Evolutionary conservation across 139 green algal genomes (phyloP).

Genomic region (Zygnema circumcarinatum): DNA sequence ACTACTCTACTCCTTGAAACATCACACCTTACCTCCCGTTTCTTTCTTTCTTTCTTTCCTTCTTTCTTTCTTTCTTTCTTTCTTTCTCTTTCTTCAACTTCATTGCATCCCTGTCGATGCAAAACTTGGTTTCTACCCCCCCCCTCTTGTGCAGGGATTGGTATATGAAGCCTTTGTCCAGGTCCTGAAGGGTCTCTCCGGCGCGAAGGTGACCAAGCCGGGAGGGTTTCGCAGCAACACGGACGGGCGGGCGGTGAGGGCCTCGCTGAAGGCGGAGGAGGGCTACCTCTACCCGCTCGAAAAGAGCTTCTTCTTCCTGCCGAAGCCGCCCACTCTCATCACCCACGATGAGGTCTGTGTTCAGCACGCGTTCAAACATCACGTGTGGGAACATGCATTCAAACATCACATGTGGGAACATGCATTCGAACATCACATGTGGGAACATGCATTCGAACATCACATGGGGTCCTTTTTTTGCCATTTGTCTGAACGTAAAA

Average conservation of each 20-base stretch:
- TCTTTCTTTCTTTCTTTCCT: neutral
- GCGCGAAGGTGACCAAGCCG: slow-evolving; percentile 83
- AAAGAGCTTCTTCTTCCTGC: slow-evolving; percentile 95
- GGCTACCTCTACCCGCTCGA: slow-evolving; percentile 95
- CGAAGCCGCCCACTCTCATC: slow-evolving; percentile 94
- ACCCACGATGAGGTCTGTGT: slow-evolving; percentile 82
- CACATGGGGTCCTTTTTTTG: too few species aligned
- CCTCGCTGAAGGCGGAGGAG: slow-evolving; percentile 73
- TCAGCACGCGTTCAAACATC: too few species aligned
- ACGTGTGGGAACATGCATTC: too few species aligned
- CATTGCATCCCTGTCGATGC: neutral
- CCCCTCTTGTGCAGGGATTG: slow-evolving; percentile 63
- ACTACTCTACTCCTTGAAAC: too few species aligned
- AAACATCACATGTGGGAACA: too few species aligned
- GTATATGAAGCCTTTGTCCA: slow-evolving; percentile 86
- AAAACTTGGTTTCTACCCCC: neutral
- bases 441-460: too few species aligned
- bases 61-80: slow-evolving; percentile 11
- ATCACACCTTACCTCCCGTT: too few species aligned
- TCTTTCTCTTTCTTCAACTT: neutral
- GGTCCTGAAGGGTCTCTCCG: slow-evolving; percentile 82
- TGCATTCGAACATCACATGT: too few species aligned
- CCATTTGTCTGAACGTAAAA: too few species aligned
- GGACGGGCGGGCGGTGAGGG: slow-evolving; percentile 38
- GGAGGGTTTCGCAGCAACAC: slow-evolving; percentile 67